Evolutionary conservation across 2,329 filamentous ascomycete species (phyloP), one percentile per base, ranked within the genome.

Genomic region (Leptodontidium sp.): DNA sequence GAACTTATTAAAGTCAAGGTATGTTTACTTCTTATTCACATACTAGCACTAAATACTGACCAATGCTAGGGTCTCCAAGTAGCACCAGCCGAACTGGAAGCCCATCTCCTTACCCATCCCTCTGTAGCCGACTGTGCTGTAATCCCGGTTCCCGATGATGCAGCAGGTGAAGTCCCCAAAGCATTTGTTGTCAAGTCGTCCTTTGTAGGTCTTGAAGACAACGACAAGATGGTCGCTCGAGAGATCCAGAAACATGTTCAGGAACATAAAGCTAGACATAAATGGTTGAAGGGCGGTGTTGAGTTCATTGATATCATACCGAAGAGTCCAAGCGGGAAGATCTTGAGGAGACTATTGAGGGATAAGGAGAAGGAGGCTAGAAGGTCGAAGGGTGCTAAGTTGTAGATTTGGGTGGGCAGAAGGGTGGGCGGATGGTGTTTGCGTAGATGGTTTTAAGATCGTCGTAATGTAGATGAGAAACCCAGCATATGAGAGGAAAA

Each of bases 1-100:
- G 89, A 93, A 76, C 82, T 93, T 63, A 93, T 93, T 80, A 93
- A 93, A 78, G 91, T 93, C 76, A 93, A 93, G 84, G 90, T 90
- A 81, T 24, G 17, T 38, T 40, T 52, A 15, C 17, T 17, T 55
- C 40, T 11, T 14, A 32, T 24, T 45, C 63, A 6, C 49, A 2
- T 12, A 7, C 5, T 3, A 21, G 21, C 2, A 17, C 4, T 38
- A 45, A n/a, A 24, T 61, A 26, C 35, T 35, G 43, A 38, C 24
- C 15, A 17, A n/a, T 55, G 5, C 17, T 21, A 75, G 89, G 93
- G 92, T 67, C 84, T 91, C 69, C 93, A 96, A 88, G 93, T 96
- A 26, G 91, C 93, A 0, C 93, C 93, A 0, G 93, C 93, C 1
- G 93, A 96, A 78, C 87, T 97, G 1, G 93, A 97, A 80, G 90